These are phyloP conservation scores for Ambrosia hybrid DNA, from an alignment of 140 eudicot genomes.

Conservation along the genomic window DNA sequence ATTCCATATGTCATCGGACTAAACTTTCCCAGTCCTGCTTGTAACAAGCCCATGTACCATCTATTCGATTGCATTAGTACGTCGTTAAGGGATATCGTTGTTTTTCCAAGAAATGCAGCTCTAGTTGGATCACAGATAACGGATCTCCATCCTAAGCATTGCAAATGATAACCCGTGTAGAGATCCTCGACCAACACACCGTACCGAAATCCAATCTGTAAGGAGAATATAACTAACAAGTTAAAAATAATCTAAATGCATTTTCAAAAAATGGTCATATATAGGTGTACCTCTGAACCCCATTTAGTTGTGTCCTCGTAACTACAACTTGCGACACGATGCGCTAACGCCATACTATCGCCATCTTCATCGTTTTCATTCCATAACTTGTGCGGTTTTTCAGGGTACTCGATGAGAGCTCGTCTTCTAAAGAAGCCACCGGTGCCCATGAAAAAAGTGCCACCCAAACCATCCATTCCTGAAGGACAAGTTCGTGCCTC, in stretches of 20 bases:
- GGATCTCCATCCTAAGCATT: constrained; percentile 64
- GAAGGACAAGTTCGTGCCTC: constrained; percentile 27
- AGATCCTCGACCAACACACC: constrained; percentile 68
- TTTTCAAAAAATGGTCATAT: not conserved
- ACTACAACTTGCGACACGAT: constrained; percentile 29
- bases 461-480: constrained; percentile 67
- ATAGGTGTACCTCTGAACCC: constrained; percentile 41
- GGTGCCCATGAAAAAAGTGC: constrained; percentile 59
- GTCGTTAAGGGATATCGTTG: constrained; percentile 48
- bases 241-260: not conserved
- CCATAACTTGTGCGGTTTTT: not conserved
- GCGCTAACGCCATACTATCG: constrained; percentile 28
- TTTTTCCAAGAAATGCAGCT: constrained; percentile 72
- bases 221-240: not conserved
- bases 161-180: constrained; percentile 55
- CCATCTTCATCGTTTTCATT: constrained; percentile 5
- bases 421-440: constrained; percentile 61
- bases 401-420: constrained; percentile 47
- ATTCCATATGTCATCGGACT: constrained; percentile 53
- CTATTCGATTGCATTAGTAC: constrained; percentile 48
- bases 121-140: constrained; percentile 51
- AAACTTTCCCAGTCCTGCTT: constrained; percentile 44
- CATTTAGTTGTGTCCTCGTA: constrained; percentile 41
- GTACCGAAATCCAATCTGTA: constrained; percentile 64
- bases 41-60: constrained; percentile 57